phyloP scores from a whole-genome alignment of 768 basidiomycete genomes.

The Cystobasidiopsis lactophilus region DNA sequence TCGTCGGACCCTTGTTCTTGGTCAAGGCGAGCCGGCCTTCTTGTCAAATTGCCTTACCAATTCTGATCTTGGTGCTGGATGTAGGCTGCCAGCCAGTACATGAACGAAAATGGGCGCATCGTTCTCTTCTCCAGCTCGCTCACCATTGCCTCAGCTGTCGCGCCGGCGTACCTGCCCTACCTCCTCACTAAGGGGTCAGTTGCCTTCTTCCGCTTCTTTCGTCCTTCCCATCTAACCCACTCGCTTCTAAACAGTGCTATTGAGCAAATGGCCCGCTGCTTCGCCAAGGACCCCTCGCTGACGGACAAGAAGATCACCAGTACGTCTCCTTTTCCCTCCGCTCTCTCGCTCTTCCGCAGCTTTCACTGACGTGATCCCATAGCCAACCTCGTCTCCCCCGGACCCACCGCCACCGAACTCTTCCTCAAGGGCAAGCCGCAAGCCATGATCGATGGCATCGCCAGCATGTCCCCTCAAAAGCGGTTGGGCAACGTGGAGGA shows the following conservation, averaged over 20 bases:
- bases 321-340: too few relatives aligned
- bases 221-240: neutral
- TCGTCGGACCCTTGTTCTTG: constrained; percentile 40
- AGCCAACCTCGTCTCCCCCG: constrained; percentile 38
- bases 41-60: neutral
- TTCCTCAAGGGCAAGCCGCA: neutral
- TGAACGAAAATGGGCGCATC: constrained; percentile 30
- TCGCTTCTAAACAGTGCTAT: constrained; percentile 34
- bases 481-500: neutral
- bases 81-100: neutral
- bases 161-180: constrained; percentile 34
- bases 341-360: too few relatives aligned
- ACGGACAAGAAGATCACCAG: constrained; percentile 34
- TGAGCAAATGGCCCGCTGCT: constrained; percentile 37
- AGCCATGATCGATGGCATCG: neutral
- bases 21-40: constrained; percentile 24
- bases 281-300: constrained; percentile 35
- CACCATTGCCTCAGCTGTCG: constrained; percentile 29
- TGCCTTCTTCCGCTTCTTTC: neutral
- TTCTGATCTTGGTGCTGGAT: too few relatives aligned
- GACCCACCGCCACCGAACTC: constrained; percentile 13
- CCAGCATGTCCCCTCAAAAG: neutral
- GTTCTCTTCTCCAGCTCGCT: constrained; percentile 39
- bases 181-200: constrained; percentile 23
- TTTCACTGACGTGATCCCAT: too few relatives aligned